phyloP scores from a whole-genome alignment of 2,329 filamentous ascomycete genomes.

The Ambrosiella cleistominuta region DNA sequence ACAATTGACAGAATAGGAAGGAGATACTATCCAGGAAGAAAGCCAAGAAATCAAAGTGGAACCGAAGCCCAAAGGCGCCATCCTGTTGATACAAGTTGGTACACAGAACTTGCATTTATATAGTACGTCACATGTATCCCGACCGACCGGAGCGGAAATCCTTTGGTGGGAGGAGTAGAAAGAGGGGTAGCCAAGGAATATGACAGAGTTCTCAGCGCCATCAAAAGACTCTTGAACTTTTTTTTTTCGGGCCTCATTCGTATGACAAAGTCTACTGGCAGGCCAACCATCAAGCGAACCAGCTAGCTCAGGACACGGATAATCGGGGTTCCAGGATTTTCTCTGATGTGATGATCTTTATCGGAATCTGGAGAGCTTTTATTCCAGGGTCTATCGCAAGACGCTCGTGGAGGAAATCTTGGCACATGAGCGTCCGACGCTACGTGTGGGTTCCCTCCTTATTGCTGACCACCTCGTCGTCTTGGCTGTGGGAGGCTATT shows the following conservation, averaged over 20 bases:
- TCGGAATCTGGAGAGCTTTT: neutral
- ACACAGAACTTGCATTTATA: neutral
- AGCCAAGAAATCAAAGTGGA: neutral
- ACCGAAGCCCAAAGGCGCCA: too few relatives aligned
- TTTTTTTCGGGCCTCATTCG: too few relatives aligned
- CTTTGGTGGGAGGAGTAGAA: neutral
- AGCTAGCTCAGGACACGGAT: too few relatives aligned
- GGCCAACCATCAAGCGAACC: too few relatives aligned
- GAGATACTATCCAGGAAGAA: neutral
- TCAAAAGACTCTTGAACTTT: neutral
- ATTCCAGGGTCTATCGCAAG: neutral
- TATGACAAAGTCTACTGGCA: too few relatives aligned
- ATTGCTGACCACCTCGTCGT: neutral
- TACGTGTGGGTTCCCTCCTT: constrained; percentile 1
- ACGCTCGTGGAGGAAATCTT: neutral
- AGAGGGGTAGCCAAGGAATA: neutral
- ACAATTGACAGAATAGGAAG: neutral
- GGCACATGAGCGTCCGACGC: constrained; percentile 1
- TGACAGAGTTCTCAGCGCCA: neutral
- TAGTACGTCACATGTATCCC: neutral
- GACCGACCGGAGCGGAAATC: neutral
- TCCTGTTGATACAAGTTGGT: too few relatives aligned
- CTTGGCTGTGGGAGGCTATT: neutral
- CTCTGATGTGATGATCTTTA: neutral
- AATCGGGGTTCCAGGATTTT: too few relatives aligned